Base-by-base conservation (phyloP, 1,284 basidiomycete species). In the Inonotus hispidus region DNA sequence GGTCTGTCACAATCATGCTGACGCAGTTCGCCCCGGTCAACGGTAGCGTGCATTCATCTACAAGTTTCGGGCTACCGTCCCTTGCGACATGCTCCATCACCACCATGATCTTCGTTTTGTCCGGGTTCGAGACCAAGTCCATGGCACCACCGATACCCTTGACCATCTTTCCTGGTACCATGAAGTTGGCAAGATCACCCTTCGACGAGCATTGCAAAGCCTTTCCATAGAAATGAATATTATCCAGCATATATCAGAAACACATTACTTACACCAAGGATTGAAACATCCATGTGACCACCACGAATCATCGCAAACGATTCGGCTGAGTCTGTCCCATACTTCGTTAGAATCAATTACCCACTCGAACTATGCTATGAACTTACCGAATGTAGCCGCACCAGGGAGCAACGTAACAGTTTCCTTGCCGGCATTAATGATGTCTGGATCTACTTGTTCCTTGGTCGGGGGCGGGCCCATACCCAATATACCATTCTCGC, bases 251-350 rank as follows among this genome's bases (percentile, higher is more conserved):
- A 56, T 54, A 27, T 14, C 38, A 55, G 23, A 54, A 35, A 47
- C 19, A 11, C 10, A 19, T 21, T 8, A 71, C 76, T 68, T 66
- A 78, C 82, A 49, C 87, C 87, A 21, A 90, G 85, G 71, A 98
- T 95, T 13, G 95, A 90, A 57, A 97, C 91, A 70, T 98, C 87
- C 63, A 98, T 86, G 74, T 98, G 95, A 10, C 95, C 96, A 61
- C 93, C 95, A 60, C 95, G 88, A 74, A 97, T 95, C 93, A 97
- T 97, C 39, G 90, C 90, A 70, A 98, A 98, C 1, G 91, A 93
- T 73, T 96, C 94, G 66, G 83, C 83, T 1, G 93, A 94, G 74
- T 95, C 87, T 88, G 67, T 39, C 45, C 41, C 27, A 54, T 50
- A n/a, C 53, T 53, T 23, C 37, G 23, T 39, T 37, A 60, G 6